A percentile compares a stretch with the other conserved stretches of the same genome.
These are phyloP conservation scores for Aspergillus sp. DNA, from an alignment of 2,329 filamentous ascomycete species.

Conservation along the genomic window DNA sequence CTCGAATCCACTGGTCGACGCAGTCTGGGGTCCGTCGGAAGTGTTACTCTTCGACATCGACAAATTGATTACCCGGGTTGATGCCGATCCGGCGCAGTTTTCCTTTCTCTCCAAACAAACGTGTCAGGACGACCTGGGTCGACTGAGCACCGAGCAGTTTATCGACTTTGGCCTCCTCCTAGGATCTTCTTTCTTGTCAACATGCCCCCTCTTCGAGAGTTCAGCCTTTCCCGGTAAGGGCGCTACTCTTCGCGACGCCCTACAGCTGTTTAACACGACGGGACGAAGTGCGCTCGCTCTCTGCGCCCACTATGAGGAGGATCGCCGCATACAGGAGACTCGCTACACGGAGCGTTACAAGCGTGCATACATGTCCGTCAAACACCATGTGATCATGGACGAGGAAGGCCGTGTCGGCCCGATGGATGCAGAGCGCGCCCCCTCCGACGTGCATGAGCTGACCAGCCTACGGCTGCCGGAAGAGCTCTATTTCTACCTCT, in stretches of 20 bases:
- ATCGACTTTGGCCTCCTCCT: slow-evolving; percentile 80
- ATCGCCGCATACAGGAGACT: slow-evolving; percentile 67
- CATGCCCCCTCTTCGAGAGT: slow-evolving; percentile 75
- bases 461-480: slow-evolving; percentile 85
- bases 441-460: slow-evolving; percentile 83
- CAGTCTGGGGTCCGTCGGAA: slow-evolving; percentile 81
- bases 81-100: slow-evolving; percentile 63
- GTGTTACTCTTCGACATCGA: slow-evolving; percentile 81
- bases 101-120: slow-evolving; percentile 63
- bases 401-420: slow-evolving; percentile 75
- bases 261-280: slow-evolving; percentile 69
- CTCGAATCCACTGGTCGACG: slow-evolving; percentile 66
- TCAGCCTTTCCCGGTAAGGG: slow-evolving; percentile 54
- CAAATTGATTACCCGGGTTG: slow-evolving; percentile 63
- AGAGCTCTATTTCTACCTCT: slow-evolving; percentile 88
- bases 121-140: slow-evolving; percentile 66
- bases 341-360: slow-evolving; percentile 84
- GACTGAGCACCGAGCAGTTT: slow-evolving; percentile 69
- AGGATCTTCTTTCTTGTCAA: slow-evolving; percentile 75
- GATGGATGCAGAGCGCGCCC: slow-evolving; percentile 69
- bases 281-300: slow-evolving; percentile 70
- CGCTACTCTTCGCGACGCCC: slow-evolving; percentile 69
- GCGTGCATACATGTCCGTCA: slow-evolving; percentile 78
- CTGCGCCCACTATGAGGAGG: slow-evolving; percentile 76
- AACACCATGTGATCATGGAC: slow-evolving; percentile 82